Conservation (phyloP, 2,329 filamentous ascomycete species). For the Truncatella angustata region DNA sequence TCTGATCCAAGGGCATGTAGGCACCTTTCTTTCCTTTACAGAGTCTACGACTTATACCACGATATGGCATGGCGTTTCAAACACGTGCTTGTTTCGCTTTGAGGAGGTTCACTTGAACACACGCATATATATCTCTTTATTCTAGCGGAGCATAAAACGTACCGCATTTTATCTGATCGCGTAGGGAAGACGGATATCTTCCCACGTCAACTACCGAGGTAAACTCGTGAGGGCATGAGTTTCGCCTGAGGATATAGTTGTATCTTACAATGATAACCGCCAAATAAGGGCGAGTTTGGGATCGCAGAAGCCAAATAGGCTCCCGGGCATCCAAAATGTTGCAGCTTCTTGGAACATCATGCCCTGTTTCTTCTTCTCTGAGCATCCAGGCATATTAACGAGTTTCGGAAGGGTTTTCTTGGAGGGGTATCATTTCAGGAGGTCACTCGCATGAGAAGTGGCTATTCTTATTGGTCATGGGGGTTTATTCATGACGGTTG, state of each 20-base stretch:
- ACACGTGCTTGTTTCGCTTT: not conserved
- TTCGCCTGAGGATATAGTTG: slow-evolving; percentile 1
- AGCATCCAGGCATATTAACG: too few relatives aligned
- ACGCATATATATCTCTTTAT: not conserved
- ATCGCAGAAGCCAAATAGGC: too few relatives aligned
- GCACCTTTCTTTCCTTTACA: slow-evolving; percentile 22
- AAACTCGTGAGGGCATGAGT: not conserved
- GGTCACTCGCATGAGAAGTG: not conserved
- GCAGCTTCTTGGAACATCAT: too few relatives aligned
- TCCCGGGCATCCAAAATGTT: too few relatives aligned
- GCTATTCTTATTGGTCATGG: not conserved
- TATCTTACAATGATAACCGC: not conserved
- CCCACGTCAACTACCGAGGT: not conserved
- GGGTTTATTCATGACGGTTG: not conserved
- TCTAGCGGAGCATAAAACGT: not conserved
- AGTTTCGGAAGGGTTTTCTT: too few relatives aligned
- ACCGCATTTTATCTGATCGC: not conserved
- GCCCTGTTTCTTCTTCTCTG: too few relatives aligned
- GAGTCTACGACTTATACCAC: slow-evolving; percentile 19
- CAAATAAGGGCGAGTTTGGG: too few relatives aligned
- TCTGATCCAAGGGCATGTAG: slow-evolving; percentile 12
- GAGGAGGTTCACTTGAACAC: not conserved
- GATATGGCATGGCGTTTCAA: slow-evolving; percentile 1
- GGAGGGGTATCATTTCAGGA: too few relatives aligned
- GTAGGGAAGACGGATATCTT: not conserved